phyloP scores from a whole-genome alignment of 75 land plant genomes.

The Pinus taeda region DNA sequence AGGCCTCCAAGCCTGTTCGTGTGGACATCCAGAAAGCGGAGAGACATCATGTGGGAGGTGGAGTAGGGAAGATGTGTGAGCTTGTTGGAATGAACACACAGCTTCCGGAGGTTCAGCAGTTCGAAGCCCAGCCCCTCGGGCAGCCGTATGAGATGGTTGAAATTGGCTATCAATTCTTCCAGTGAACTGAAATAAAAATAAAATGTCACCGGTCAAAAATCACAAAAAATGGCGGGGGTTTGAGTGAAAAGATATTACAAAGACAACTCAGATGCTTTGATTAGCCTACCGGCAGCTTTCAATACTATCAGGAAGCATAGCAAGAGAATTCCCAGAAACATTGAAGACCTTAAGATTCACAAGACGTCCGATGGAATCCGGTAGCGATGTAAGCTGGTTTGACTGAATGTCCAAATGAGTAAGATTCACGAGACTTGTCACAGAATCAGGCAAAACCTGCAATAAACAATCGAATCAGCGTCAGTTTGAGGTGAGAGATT shows the following conservation, averaged over 20 bases:
- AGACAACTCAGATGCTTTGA: too few species aligned
- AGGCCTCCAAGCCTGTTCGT: conserved; percentile 71
- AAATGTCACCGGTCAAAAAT: not conserved
- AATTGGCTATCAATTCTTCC: conserved; percentile 63
- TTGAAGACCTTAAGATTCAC: conserved; percentile 59
- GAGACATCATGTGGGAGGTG: conserved; percentile 51
- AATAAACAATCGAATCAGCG: not conserved
- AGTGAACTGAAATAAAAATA: conserved; percentile 28
- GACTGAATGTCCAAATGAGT: conserved; percentile 49
- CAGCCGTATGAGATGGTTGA: conserved; percentile 57
- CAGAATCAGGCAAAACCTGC: conserved; percentile 51
- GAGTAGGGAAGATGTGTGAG: conserved; percentile 58
- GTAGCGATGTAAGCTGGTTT: conserved; percentile 50
- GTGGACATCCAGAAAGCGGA: conserved; percentile 61
- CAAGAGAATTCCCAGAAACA: conserved; percentile 61
- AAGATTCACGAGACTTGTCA: conserved; percentile 51
- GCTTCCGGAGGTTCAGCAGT: conserved; percentile 49
- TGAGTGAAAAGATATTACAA: not conserved
- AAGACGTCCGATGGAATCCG: conserved; percentile 62
- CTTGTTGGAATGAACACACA: conserved; percentile 73
- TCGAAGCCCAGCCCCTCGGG: conserved; percentile 68
- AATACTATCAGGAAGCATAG: conserved; percentile 60
- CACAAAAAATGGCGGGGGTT: not conserved
- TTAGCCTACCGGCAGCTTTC: conserved; percentile 60
- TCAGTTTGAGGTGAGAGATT: not conserved